Conservation (phyloP, 345 rosid genomes). For the Lepidium didymum region DNA sequence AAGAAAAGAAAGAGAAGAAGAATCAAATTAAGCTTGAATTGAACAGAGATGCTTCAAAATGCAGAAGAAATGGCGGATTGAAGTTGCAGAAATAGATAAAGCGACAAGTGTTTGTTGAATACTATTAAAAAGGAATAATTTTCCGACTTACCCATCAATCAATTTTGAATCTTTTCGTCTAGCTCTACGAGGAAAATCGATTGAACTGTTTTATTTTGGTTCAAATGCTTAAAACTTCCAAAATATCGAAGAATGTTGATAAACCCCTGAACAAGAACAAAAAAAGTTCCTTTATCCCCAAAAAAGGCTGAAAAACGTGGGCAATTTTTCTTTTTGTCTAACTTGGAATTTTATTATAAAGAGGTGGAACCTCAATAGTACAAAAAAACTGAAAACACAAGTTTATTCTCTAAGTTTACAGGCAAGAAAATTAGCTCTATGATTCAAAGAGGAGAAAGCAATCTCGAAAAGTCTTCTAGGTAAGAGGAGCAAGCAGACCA, state of each 20-base stretch:
- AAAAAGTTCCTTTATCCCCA: too few relatives aligned
- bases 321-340: too few relatives aligned
- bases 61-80: neutral
- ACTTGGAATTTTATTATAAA: too few relatives aligned
- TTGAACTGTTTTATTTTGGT: neutral
- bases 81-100: neutral
- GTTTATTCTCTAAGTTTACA: too few relatives aligned
- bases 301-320: neutral
- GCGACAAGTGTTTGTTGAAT: neutral
- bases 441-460: too few relatives aligned
- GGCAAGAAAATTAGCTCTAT: too few relatives aligned
- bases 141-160: constrained; percentile 3
- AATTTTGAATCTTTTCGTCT: neutral
- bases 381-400: too few relatives aligned
- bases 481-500: too few relatives aligned
- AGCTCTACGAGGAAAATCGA: neutral
- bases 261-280: neutral
- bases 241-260: neutral
- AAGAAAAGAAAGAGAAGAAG: neutral
- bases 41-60: neutral
- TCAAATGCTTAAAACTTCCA: neutral
- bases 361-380: too few relatives aligned
- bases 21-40: neutral
- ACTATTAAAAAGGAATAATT: neutral
- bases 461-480: too few relatives aligned